Evolutionary conservation across 1,284 basidiomycete species (phyloP).

Genomic region (Cerrena zonata): DNA sequence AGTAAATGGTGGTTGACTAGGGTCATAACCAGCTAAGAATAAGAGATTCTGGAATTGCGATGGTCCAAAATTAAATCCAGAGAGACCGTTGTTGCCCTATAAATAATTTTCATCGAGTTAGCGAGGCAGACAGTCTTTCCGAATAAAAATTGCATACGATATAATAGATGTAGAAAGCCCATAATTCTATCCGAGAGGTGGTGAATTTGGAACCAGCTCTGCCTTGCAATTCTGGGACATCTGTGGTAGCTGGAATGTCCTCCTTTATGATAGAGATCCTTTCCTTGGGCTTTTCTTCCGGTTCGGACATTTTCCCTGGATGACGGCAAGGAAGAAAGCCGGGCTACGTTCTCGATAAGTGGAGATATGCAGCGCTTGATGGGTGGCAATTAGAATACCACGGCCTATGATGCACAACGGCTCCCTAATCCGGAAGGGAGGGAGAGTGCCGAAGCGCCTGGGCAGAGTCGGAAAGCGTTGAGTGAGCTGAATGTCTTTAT

Average conservation of each 20-base stretch:
- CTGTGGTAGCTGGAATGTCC: not conserved
- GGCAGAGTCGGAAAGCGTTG: not conserved
- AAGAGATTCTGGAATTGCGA: constrained; percentile 74
- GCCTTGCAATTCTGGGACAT: not conserved
- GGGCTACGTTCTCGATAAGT: not conserved
- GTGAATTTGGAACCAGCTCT: constrained; percentile 22
- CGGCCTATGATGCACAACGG: no score
- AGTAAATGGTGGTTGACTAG: constrained; percentile 48
- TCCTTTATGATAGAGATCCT: not conserved
- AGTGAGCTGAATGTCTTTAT: not conserved
- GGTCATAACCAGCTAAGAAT: constrained; percentile 66
- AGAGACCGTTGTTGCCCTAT: constrained; percentile 66
- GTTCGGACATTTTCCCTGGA: not conserved
- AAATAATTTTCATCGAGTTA: no score
- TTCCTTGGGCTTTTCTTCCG: no score
- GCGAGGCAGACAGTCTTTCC: no score
- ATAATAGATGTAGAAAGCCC: constrained; percentile 70
- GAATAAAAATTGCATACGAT: no score
- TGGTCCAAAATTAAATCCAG: constrained; percentile 72
- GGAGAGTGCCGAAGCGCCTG: not conserved
- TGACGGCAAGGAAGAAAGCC: not conserved
- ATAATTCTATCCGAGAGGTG: constrained; percentile 54
- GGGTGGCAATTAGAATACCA: not conserved
- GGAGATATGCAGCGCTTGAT: not conserved
- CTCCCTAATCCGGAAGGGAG: no score